A percentile compares a stretch with the other conserved stretches of the same genome.
Evolutionary conservation across 2,329 filamentous ascomycete genomes (phyloP).

Genomic region (Pseudogymnoascus sp.): DNA sequence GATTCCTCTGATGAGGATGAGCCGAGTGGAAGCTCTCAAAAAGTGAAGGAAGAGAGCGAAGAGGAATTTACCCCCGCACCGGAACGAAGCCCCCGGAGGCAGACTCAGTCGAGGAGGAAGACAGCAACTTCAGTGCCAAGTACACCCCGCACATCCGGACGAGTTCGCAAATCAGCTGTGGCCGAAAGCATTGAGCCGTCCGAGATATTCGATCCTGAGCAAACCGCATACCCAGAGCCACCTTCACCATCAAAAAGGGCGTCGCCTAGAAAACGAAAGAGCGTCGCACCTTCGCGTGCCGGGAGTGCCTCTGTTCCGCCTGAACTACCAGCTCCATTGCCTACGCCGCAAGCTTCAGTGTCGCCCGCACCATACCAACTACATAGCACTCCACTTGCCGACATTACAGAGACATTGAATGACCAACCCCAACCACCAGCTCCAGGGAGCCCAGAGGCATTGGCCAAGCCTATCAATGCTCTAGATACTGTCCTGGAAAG

Average conservation of each 20-base stretch:
- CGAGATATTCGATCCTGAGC: conserved; percentile 50
- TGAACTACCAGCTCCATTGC: conserved; percentile 29
- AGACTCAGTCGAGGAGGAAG: conserved; percentile 43
- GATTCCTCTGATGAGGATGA: conserved; percentile 73
- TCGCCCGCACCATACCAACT: conserved; percentile 48
- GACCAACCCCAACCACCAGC: conserved; percentile 36
- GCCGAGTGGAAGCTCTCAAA: conserved; percentile 46
- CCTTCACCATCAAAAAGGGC: conserved; percentile 47
- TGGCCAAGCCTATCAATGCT: conserved; percentile 63
- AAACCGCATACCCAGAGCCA: conserved; percentile 40
- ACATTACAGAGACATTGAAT: conserved; percentile 66
- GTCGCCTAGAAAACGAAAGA: conserved; percentile 62
- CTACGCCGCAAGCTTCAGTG: conserved; percentile 46
- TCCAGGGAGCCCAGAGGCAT: conserved; percentile 41
- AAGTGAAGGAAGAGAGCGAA: conserved; percentile 55
- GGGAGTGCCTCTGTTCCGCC: conserved; percentile 25
- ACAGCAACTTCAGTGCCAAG: conserved; percentile 25
- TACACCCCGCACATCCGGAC: conserved; percentile 26
- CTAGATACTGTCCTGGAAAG: conserved; percentile 73
- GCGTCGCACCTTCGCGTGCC: conserved; percentile 31
- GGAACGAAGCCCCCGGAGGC: conserved; percentile 48
- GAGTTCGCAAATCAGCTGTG: conserved; percentile 35
- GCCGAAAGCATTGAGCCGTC: conserved; percentile 50
- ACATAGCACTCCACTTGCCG: conserved; percentile 55
- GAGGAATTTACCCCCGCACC: conserved; percentile 76